phyloP scores from a whole-genome alignment of 306 rosid genomes.

The Cucumis cinereus region DNA sequence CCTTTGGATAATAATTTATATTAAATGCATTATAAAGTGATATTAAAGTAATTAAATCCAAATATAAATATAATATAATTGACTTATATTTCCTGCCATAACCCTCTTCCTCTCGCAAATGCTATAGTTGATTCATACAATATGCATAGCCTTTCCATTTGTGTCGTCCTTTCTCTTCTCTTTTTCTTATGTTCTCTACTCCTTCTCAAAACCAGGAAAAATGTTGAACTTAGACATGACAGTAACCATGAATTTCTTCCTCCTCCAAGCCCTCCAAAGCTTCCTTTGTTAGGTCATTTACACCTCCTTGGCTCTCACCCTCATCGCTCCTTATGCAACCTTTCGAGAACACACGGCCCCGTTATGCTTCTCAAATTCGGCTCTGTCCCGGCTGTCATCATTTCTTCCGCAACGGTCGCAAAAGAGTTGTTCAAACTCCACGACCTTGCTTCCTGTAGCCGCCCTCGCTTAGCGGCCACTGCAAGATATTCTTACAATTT shows the following conservation, averaged over 20 bases:
- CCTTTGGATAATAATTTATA: too few species aligned
- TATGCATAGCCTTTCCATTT: too few species aligned
- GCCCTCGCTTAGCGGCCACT: constrained; percentile 1
- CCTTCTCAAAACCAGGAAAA: neutral
- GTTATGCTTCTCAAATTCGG: constrained; percentile 34
- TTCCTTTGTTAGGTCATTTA: constrained; percentile 48
- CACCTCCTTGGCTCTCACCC: constrained; percentile 28
- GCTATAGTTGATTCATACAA: too few species aligned
- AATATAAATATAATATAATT: too few species aligned
- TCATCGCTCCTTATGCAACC: constrained; percentile 17
- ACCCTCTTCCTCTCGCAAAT: too few species aligned
- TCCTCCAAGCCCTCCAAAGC: constrained; percentile 32
- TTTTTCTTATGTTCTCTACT: neutral
- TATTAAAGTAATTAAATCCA: too few species aligned
- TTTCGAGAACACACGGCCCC: constrained; percentile 36
- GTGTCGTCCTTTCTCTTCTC: too few species aligned
- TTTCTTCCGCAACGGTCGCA: constrained; percentile 15
- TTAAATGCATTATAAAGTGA: too few species aligned
- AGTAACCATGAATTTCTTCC: neutral
- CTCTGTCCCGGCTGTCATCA: neutral
- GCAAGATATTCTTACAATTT: constrained; percentile 10
- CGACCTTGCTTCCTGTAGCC: constrained; percentile 16
- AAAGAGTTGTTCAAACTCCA: constrained; percentile 15
- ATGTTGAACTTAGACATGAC: neutral
- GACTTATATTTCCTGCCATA: too few species aligned